Evolutionary conservation across 495 filamentous ascomycete genomes (phyloP), one percentile per base, ranked within the genome.

Genomic region (Haplographium delicatum): DNA sequence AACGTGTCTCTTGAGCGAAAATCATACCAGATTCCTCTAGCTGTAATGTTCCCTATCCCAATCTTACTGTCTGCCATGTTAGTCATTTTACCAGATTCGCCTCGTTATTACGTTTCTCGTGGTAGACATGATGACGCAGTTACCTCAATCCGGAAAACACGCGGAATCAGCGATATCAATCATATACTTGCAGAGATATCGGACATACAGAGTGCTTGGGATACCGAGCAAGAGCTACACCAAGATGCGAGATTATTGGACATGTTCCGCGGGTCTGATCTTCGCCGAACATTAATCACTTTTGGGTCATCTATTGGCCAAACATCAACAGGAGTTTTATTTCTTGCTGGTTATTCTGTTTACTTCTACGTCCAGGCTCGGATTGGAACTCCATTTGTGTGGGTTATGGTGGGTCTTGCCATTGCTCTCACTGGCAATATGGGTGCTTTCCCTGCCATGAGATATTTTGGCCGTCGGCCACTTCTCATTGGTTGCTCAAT

Each of bases 21-120:
- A 2, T 68, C 68, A 1, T 81, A 79, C 56, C 64, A 74, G 24
- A 76, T 80, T 28, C 78, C 78, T 0, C 62, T 81, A 0, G 76
- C 69, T 6, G 60, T 76, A 4, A 65, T 80, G 41, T 82, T 73
- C 55, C 65, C 74, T 34, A 70, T 80, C 13, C 78, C 78, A 0
- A 56, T 62, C 3, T 57, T 79, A 38, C 43, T 80, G 38, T 64
- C 65, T 16, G 45, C 65, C 4, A 68, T 72, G 4, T 57, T 81
- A 8, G 31, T 79, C 37, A 73, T 80, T 58, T 65, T 81, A 4
- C 78, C 78, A 2, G 78, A 81, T 35, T 73, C 72, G 1, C 79
- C 79, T 16, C 71, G 78, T 13, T 81, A 65, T 42, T 61, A 70
- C 20, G 47, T 72, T 9, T 65, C 64, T 20, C 59, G 56, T 19